Evolutionary conservation across 352 stramenopile genomes (phyloP).

Genomic region (Globisporangium mamillatum): DNA sequence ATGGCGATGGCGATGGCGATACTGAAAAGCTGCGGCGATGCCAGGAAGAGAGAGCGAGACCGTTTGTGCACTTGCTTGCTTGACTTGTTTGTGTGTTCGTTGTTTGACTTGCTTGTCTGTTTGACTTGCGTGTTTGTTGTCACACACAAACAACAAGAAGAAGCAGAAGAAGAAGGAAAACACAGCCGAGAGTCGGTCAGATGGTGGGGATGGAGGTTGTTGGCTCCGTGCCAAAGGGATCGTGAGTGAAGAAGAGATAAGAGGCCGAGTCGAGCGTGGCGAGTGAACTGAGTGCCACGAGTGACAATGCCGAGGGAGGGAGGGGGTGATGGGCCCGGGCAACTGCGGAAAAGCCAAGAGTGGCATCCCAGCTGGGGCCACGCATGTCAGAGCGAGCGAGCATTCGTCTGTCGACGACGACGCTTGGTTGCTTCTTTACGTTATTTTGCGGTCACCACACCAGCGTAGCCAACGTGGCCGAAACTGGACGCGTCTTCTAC

Average conservation of each 20-base stretch:
- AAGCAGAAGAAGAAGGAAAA: background rate
- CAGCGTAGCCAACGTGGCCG: too few species aligned
- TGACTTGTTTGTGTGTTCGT: background rate
- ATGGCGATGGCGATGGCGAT: background rate
- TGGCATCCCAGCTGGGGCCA: slow-evolving; percentile 2
- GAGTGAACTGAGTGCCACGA: background rate
- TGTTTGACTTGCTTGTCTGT: background rate
- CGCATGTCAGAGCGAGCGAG: background rate
- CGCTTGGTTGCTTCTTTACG: background rate
- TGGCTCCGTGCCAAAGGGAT: slow-evolving; percentile 1
- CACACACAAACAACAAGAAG: background rate
- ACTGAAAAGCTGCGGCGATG: background rate
- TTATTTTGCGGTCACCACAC: background rate
- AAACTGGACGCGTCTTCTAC: background rate
- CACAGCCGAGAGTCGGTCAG: background rate
- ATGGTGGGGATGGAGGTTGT: background rate
- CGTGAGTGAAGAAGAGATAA: slow-evolving; percentile 12
- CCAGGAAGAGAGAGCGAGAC: background rate
- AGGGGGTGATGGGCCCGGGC: background rate
- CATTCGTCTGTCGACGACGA: slow-evolving; percentile 6
- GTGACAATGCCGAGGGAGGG: background rate
- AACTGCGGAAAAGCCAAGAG: slow-evolving; percentile 2
- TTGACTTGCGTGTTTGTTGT: background rate
- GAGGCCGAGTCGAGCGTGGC: background rate
- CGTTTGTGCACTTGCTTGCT: background rate